Conservation (phyloP, 2,329 filamentous ascomycete species). For the Cladosporium austrohemisphaericum region DNA sequence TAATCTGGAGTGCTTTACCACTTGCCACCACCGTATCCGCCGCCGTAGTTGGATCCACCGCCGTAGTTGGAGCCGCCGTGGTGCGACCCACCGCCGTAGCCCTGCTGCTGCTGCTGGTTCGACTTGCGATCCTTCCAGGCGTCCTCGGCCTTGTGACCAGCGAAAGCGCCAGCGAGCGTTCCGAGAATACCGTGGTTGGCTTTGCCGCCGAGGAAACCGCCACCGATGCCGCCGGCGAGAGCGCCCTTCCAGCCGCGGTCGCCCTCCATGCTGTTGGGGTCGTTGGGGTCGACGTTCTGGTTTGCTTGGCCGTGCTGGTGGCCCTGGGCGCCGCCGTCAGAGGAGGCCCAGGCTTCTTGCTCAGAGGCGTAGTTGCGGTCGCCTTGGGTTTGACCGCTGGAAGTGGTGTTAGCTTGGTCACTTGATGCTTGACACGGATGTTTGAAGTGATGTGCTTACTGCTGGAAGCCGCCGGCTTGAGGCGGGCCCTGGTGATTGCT, state of each 20-base stretch:
- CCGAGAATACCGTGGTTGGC: constrained; percentile 57
- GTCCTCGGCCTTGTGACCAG: constrained; percentile 54
- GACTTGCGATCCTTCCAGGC: constrained; percentile 44
- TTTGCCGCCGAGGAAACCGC: constrained; percentile 54
- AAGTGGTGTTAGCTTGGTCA: neutral
- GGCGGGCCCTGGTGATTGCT: constrained; percentile 17
- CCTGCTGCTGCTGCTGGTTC: constrained; percentile 12
- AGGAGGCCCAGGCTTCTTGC: constrained; percentile 11
- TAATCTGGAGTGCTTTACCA: neutral
- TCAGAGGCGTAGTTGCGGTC: constrained; percentile 12
- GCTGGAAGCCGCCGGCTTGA: constrained; percentile 28
- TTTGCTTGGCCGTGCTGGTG: constrained; percentile 39
- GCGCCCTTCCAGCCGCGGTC: constrained; percentile 58
- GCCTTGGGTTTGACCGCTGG: constrained; percentile 28
- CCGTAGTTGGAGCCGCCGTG: constrained; percentile 2
- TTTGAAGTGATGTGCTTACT: constrained; percentile 7
- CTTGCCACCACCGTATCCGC: constrained; percentile 10
- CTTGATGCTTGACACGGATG: neutral
- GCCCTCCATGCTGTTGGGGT: constrained; percentile 46
- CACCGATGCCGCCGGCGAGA: constrained; percentile 54
- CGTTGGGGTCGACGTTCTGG: constrained; percentile 29
- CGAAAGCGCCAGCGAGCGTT: constrained; percentile 54
- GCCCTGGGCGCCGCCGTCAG: constrained; percentile 35
- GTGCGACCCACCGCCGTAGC: constrained; percentile 10
- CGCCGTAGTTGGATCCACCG: constrained; percentile 5